Conservation (phyloP, 306 rosid species). For the Cucurbita ficifolia region DNA sequence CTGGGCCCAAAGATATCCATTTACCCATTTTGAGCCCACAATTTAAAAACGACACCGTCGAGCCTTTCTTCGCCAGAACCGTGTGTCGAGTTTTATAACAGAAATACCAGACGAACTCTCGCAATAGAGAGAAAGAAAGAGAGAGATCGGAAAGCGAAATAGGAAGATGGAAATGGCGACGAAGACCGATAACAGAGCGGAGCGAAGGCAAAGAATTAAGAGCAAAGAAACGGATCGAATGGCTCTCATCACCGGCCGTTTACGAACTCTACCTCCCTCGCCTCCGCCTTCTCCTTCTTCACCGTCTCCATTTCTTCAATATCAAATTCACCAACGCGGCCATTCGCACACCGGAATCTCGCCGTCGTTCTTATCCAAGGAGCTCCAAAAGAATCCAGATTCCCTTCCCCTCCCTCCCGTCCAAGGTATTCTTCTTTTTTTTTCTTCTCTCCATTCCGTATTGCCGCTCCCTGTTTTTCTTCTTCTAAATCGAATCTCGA, state of each 20-base stretch:
- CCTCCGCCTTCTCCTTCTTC: constrained; percentile 11
- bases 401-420: background rate
- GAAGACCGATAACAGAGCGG: constrained; percentile 17
- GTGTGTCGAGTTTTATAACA: background rate
- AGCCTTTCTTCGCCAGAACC: too few species aligned
- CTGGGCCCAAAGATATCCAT: too few species aligned
- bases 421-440: background rate
- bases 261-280: constrained; percentile 24
- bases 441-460: background rate
- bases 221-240: constrained; percentile 55
- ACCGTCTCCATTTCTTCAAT: background rate
- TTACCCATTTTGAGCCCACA: too few species aligned
- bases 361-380: background rate
- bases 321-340: background rate
- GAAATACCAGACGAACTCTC: background rate
- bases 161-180: constrained; percentile 22
- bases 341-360: constrained; percentile 5
- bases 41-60: too few species aligned
- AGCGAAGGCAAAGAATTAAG: constrained; percentile 38
- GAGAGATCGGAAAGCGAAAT: background rate
- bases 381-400: background rate
- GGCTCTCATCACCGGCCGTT: constrained; percentile 48
- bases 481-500: background rate
- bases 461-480: background rate
- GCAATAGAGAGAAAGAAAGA: background rate